phyloP scores from a whole-genome alignment of 768 basidiomycete genomes.

The Lyophyllum shimeji region DNA sequence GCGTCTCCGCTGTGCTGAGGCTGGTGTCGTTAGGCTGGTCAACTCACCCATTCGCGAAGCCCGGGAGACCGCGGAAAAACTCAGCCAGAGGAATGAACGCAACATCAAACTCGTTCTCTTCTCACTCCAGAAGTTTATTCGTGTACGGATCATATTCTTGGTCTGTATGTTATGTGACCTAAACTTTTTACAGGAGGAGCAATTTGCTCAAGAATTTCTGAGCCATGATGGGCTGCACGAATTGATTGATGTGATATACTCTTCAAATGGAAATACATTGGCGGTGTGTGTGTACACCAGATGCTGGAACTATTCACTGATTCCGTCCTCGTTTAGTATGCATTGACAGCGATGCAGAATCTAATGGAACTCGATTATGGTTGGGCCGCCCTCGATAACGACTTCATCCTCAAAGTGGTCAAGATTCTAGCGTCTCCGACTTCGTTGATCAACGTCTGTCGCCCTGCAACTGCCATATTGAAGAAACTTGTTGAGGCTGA shows the following conservation, averaged over 20 bases:
- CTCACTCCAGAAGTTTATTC: conserved; percentile 76
- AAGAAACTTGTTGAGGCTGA: conserved; percentile 90
- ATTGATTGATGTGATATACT: conserved; percentile 67
- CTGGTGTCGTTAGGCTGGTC: conserved; percentile 54
- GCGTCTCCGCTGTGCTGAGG: not conserved
- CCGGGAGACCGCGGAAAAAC: conserved; percentile 70
- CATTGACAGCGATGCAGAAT: conserved; percentile 82
- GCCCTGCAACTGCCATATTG: conserved; percentile 87
- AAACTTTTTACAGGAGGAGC: conserved; percentile 61
- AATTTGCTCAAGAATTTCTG: conserved; percentile 79
- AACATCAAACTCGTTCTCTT: conserved; percentile 69
- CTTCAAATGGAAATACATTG: conserved; percentile 76
- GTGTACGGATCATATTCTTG: conserved; percentile 40
- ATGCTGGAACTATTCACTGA: not conserved
- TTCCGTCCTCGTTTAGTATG: conserved; percentile 53
- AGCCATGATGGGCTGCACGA: conserved; percentile 67
- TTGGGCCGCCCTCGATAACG: conserved; percentile 70
- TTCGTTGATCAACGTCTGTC: conserved; percentile 85
- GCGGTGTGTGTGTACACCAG: conserved; percentile 51
- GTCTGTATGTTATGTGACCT: not conserved
- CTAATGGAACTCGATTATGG: conserved; percentile 86
- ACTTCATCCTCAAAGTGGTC: conserved; percentile 77
- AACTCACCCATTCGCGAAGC: conserved; percentile 81
- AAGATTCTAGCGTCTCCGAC: conserved; percentile 73
- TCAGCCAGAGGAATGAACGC: conserved; percentile 57